phyloP scores from a whole-genome alignment of 176 grass and related monocot genomes.

The Pharus latifolius region DNA sequence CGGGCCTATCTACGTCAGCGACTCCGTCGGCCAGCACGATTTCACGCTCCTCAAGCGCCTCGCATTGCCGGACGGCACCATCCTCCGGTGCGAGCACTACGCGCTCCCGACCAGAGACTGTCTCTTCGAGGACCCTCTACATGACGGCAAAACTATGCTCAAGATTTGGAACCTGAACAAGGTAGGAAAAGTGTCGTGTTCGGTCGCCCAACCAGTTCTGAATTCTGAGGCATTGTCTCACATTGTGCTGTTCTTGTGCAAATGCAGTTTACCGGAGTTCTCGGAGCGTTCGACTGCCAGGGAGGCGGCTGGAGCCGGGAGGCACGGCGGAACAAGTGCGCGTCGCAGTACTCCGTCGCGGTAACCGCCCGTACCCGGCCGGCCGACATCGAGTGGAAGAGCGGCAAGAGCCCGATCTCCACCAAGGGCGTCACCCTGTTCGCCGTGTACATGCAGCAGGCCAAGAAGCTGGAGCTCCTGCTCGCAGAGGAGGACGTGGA shows the following conservation, averaged over 20 bases:
- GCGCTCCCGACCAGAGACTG: constrained; percentile 75
- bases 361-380: constrained; percentile 33
- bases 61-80: constrained; percentile 60
- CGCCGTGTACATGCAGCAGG: constrained; percentile 46
- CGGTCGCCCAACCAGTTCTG: too few species aligned
- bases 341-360: constrained; percentile 36
- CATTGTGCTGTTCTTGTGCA: too few species aligned
- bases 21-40: constrained; percentile 69
- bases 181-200: neutral
- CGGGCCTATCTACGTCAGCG: constrained; percentile 77
- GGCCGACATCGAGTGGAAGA: constrained; percentile 72
- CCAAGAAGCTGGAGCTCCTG: constrained; percentile 36
- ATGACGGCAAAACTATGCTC: constrained; percentile 65
- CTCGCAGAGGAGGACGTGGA: constrained; percentile 37
- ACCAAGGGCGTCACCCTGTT: constrained; percentile 32
- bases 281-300: constrained; percentile 92
- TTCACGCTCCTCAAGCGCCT: constrained; percentile 62
- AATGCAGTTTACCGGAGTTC: constrained; percentile 61
- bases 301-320: constrained; percentile 86
- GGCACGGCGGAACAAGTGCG: constrained; percentile 58
- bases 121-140: constrained; percentile 66
- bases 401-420: constrained; percentile 10
- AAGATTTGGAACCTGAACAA: constrained; percentile 89
- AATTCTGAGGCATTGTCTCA: too few species aligned
- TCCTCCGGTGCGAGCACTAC: constrained; percentile 60